These are phyloP conservation scores for Saccharomyces hybrid DNA, from an alignment of 1,139 yeast genomes.

Conservation along the genomic window DNA sequence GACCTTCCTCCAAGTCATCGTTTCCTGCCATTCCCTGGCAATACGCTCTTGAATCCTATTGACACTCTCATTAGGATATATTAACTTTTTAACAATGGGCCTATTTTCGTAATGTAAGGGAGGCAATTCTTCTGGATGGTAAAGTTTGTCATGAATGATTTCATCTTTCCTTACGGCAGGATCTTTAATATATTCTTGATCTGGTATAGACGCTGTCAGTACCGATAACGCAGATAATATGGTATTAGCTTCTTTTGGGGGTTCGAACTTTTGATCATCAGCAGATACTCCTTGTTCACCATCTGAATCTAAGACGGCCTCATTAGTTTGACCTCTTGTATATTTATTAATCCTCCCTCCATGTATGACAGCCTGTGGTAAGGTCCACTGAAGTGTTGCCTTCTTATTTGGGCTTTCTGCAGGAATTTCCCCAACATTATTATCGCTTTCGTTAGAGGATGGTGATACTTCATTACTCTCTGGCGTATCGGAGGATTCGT, in stretches of 20 bases:
- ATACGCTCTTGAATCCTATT: slow-evolving; percentile 66
- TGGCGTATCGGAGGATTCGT: slow-evolving; percentile 1
- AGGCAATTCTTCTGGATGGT: slow-evolving; percentile 61
- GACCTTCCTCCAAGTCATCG: slow-evolving; percentile 88
- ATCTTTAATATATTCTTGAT: slow-evolving; percentile 54
- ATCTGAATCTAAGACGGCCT: slow-evolving; percentile 16
- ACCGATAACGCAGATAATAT: slow-evolving; percentile 51
- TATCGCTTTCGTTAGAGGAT: slow-evolving; percentile 1
- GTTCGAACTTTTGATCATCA: slow-evolving; percentile 27
- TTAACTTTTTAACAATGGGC: slow-evolving; percentile 19
- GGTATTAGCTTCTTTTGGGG: slow-evolving; percentile 52
- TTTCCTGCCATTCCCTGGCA: slow-evolving; percentile 83
- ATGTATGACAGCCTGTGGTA: slow-evolving; percentile 22
- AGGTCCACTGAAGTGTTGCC: slow-evolving; percentile 22
- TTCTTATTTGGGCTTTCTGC: slow-evolving; percentile 24
- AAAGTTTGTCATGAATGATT: slow-evolving; percentile 75
- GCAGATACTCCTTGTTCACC: slow-evolving; percentile 11
- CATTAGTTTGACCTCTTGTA: slow-evolving; percentile 28
- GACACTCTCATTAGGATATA: slow-evolving; percentile 28
- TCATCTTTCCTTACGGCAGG: slow-evolving; percentile 50
- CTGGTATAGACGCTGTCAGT: slow-evolving; percentile 79
- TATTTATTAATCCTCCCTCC: slow-evolving; percentile 28
- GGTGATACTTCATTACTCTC: not conserved
- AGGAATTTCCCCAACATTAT: slow-evolving; percentile 34
- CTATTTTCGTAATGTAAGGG: slow-evolving; percentile 35